Evolutionary conservation across 2,329 filamentous ascomycete genomes (phyloP), one percentile per base, ranked within the genome.

Genomic region (Ophiostoma sp.): DNA sequence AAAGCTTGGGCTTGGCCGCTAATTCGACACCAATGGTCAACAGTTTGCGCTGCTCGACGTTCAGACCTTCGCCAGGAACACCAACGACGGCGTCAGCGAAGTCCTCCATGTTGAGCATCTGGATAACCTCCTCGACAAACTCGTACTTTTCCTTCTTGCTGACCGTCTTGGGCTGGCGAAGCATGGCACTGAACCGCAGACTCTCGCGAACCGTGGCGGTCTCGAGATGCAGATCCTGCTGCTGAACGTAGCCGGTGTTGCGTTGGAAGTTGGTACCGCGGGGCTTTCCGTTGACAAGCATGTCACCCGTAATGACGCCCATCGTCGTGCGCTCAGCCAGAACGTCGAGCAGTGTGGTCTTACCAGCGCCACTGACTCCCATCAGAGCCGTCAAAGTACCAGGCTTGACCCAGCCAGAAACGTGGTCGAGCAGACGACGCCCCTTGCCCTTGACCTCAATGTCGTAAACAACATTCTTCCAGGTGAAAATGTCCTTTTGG

Each of bases 11-110:
- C 84, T 96, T 97, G 7, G 95, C 95, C 57, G 94, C 95, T 31
- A 98, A 87, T 81, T 98, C 95, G n/a, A 98, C 95, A 82, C 94
- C 95, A 76, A 98, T 76, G 0, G 95, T 98, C 7, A 98, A 87
- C 78, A 94, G 92, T 82, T 91, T 91, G 69, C 89, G 85, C 81
- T 91, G 89, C 78, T 91, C 89, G 17, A 90, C 88, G 79, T 93
- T 93, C 50, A 93, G 87, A 82, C 93, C 94, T 89, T 81, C 79
- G 52, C 83, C 85, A 55, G 81, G 61, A 0, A 66, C 36, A 86
- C 95, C 95, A 72, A 98, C 93, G 61, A 97, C 87, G 19, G 95
- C 95, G 80, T 97, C 94, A 17, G 95, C 94, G 78, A 96, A 97
- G 70, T 93, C 89, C 76, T 94, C 87, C 93, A 98, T 97, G 64